These are phyloP conservation scores for Neoarthrinium moseri DNA, from an alignment of 2,329 filamentous ascomycete species.

Conservation along the genomic window DNA sequence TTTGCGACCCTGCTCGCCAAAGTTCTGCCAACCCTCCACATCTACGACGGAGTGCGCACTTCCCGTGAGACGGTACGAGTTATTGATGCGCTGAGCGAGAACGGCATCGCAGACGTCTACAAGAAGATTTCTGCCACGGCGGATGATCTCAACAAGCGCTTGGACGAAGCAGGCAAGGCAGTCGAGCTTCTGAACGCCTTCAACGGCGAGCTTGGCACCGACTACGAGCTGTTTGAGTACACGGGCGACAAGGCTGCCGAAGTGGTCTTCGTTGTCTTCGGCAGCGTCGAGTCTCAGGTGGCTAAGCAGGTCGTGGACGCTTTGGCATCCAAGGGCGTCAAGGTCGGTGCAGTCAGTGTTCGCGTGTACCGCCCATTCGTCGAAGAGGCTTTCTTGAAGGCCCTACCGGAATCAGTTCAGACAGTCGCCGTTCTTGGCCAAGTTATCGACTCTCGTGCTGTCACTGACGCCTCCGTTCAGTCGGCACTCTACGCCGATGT, in stretches of 20 bases:
- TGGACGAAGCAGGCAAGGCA: slow-evolving; percentile 70
- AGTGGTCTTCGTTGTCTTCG: slow-evolving; percentile 86
- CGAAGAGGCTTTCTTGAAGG: slow-evolving; percentile 87
- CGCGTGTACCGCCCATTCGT: slow-evolving; percentile 93
- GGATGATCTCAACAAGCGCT: slow-evolving; percentile 63
- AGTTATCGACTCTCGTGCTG: slow-evolving; percentile 70
- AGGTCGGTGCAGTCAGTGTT: slow-evolving; percentile 86
- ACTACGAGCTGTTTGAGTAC: slow-evolving; percentile 94
- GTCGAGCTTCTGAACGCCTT: slow-evolving; percentile 69
- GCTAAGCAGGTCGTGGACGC: slow-evolving; percentile 76
- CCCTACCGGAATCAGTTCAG: slow-evolving; percentile 72
- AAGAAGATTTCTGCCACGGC: slow-evolving; percentile 61
- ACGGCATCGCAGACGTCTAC: slow-evolving; percentile 68
- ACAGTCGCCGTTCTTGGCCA: slow-evolving; percentile 87
- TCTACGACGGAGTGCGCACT: slow-evolving; percentile 83
- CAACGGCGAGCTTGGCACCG: slow-evolving; percentile 89
- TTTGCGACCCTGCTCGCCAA: slow-evolving; percentile 79
- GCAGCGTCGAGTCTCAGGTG: slow-evolving; percentile 85
- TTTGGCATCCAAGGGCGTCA: slow-evolving; percentile 69
- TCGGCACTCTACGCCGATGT: slow-evolving; percentile 94
- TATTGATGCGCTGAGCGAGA: slow-evolving; percentile 76
- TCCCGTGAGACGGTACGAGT: slow-evolving; percentile 80
- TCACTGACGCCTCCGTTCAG: slow-evolving; percentile 72
- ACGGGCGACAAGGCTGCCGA: slow-evolving; percentile 78
- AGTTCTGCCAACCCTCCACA: slow-evolving; percentile 78